These are phyloP conservation scores for Eucalyptus camaldulensis DNA, from an alignment of 345 rosid genomes.

Conservation along the genomic window DNA sequence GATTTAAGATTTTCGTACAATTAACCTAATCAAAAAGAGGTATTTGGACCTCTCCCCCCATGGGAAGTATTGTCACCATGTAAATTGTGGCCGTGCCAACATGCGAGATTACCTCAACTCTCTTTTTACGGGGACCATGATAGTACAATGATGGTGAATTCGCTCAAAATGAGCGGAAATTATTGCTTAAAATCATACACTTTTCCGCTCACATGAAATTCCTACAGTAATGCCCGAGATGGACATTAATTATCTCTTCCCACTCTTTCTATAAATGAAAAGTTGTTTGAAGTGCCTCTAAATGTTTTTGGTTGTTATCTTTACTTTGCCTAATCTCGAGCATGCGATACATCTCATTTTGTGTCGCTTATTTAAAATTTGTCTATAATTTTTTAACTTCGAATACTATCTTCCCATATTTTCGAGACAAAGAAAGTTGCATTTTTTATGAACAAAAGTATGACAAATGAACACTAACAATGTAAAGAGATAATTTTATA, in stretches of 20 bases:
- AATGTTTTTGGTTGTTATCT: not conserved
- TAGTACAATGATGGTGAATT: no score
- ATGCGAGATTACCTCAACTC: not conserved
- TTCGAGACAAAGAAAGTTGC: not conserved
- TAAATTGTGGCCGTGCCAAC: not conserved
- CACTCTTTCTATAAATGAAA: not conserved
- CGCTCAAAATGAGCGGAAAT: no score
- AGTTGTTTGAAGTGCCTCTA: not conserved
- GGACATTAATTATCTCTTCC: not conserved
- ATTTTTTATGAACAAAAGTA: not conserved
- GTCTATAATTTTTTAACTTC: not conserved
- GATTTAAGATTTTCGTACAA: no score
- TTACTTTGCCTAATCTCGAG: not conserved
- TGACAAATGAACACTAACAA: not conserved
- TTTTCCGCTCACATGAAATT: not conserved
- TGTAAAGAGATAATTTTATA: not conserved
- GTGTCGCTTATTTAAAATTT: not conserved
- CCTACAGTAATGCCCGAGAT: not conserved
- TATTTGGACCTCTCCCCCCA: no score
- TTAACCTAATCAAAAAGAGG: no score
- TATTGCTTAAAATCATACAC: not conserved
- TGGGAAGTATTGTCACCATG: no score
- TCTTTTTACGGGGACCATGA: no score
- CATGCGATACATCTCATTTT: not conserved
- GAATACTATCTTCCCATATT: not conserved